Evolutionary conservation across 2,329 filamentous ascomycete genomes (phyloP), one percentile per base, ranked within the genome.

Genomic region (Ophiosphaerella narmari): DNA sequence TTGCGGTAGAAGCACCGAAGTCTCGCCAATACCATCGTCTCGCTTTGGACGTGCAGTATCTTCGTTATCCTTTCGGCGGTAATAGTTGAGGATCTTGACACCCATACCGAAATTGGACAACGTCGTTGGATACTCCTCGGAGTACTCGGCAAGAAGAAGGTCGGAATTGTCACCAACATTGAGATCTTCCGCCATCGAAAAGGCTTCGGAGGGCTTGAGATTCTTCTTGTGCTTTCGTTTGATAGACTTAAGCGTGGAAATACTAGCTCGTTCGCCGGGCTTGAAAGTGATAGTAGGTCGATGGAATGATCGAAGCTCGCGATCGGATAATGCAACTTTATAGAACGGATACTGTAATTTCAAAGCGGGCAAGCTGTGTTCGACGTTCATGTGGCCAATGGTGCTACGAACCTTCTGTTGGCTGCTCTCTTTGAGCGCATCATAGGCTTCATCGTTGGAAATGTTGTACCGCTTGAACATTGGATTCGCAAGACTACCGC

Each of bases 71-170:
- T 91, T 91, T 51, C 92, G 86, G 34, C 91, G 89, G 70, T 97
- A 97, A 74, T 97, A 99, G 73, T 99, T 97, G 78, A 97, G 91
- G 50, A 99, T 83, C 45, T 91, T 89, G 71, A 88, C 96, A 44
- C 92, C 92, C 94, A 99, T 99, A 59, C 93, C 94, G 66, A 97
- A 96, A 68, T 96, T 97, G 37, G 93, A 97, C 54, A 99, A 78
- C 52, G 96, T 91, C 8, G 88, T 89, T 0, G 94, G 94, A 55
- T 91, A 88, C 66, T 97, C 91, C 74, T 99, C 94, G 7, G 91
- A 95, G 71, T 99, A 99, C 74, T 99, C 94, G 31, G 97, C 87
- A 12, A 99, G 82, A 5, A 97, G 82, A 16, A 91, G 87, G 36
- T 86, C 88, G 0, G 93, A 91, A 68, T 96, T 97, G 73, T 99